Evolutionary conservation across 2,329 filamentous ascomycete species (phyloP), one percentile per base, ranked within the genome.

Genomic region (Cladosporium sp.): DNA sequence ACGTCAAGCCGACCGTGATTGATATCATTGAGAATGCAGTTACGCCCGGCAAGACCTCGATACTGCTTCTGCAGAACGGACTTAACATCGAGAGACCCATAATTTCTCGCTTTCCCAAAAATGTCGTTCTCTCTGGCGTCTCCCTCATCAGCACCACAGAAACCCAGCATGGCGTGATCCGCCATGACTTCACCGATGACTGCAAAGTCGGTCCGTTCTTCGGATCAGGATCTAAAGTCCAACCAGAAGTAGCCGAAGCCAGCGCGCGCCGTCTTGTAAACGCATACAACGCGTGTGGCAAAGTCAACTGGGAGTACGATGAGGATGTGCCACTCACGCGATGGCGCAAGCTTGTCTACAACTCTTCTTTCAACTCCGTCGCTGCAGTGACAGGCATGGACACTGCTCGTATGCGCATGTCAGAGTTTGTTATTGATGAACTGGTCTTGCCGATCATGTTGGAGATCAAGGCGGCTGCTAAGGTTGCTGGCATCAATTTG

Each of bases 21-120:
- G 81, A 85, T 1, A 72, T 87, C 35, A 81, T 88, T 29, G 71
- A 73, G 0, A 83, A 84, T 0, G 85, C 84, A 1, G 76, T 89
- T 0, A 84, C 82, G 0, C 78, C 80, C 0, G 79, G 78, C 1
- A 76, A 81, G 28, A 87, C 86, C 0, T 79, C 79, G 31, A 83
- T 89, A 53, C 78, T 88, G 0, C 79, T 89, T 7, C 76, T 86
- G 5, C 87, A 89, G 67, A 89, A 89, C 70, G 87, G 87, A 0
- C 75, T 89, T n/a, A 86, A 88, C 69, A 88, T 89, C 67, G 85
- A 89, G 68, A 81, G 79, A 50, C 84, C 85, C 0, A 71, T 88
- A 23, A 71, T 84, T 21, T 65, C 71, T 0, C 73, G 76, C 0
- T 87, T 87, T 70, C 85, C 86, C 0, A 66, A 72, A 3, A 88